A percentile compares a stretch with the other conserved stretches of the same genome.
Conservation (phyloP, 176 grass and related monocot genomes). For the Eremochloa ophiuroides region DNA sequence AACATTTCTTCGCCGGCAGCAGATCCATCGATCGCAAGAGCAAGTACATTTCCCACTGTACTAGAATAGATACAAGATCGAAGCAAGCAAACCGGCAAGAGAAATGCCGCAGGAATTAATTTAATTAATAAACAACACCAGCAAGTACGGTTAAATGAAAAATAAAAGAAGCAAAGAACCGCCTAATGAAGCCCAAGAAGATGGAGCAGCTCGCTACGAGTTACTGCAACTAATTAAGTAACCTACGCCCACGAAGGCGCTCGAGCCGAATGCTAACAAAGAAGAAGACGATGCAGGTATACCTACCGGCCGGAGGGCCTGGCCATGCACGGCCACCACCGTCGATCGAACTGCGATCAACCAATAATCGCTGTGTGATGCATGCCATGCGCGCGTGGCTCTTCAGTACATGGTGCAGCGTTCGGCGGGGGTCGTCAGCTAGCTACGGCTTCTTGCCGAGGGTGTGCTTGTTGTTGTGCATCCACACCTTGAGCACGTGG, state of each 20-base stretch:
- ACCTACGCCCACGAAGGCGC: slow-evolving; percentile 22
- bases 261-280: slow-evolving; percentile 8
- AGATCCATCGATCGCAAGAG: background rate
- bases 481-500: slow-evolving; percentile 97
- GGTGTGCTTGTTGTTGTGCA: slow-evolving; percentile 98
- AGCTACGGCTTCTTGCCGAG: slow-evolving; percentile 77
- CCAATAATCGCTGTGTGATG: background rate
- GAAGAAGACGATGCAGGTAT: slow-evolving; percentile 11
- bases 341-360: background rate
- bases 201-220: slow-evolving; percentile 21
- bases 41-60: slow-evolving; percentile 13
- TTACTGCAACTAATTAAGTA: slow-evolving; percentile 5
- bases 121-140: slow-evolving; percentile 27
- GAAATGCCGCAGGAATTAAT: slow-evolving; percentile 29
- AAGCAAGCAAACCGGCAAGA: slow-evolving; percentile 17
- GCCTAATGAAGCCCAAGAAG: slow-evolving; percentile 19
- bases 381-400: background rate
- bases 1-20: background rate
- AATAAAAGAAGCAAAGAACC: background rate
- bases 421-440: too few relatives aligned
- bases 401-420: too few relatives aligned
- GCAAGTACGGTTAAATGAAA: slow-evolving; percentile 2
- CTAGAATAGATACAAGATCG: background rate
- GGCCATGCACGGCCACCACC: background rate
- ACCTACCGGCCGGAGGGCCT: background rate